A percentile compares a stretch with the other conserved stretches of the same genome.
phyloP scores from a whole-genome alignment of 495 filamentous ascomycete genomes.

The Chaetomium cochliodes region DNA sequence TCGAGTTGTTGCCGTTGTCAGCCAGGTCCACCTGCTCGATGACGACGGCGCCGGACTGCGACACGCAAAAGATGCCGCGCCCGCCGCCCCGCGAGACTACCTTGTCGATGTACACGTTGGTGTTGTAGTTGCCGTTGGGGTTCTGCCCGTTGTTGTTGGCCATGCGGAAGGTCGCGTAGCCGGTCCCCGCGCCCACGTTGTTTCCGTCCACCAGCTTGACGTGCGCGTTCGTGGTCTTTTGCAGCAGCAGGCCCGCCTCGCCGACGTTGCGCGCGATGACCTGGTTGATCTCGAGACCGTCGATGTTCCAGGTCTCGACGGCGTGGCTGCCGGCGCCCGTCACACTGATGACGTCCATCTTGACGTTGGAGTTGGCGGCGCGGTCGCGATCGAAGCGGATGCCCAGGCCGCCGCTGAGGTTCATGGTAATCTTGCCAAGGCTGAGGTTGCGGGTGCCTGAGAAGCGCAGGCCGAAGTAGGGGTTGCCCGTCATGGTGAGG shows the following conservation, averaged over 20 bases:
- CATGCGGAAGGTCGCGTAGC: conserved; percentile 49
- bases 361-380: conserved; percentile 45
- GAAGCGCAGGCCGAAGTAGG: conserved; percentile 49
- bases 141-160: conserved; percentile 48
- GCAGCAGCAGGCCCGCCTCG: conserved; percentile 47
- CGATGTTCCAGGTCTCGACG: conserved; percentile 51
- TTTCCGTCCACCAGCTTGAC: conserved; percentile 48
- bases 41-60: conserved; percentile 43
- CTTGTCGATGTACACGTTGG: conserved; percentile 46
- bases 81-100: conserved; percentile 49
- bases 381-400: conserved; percentile 50
- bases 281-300: conserved; percentile 41
- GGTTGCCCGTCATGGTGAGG: conserved; percentile 48
- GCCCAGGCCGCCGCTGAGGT: conserved; percentile 46
- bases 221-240: conserved; percentile 43
- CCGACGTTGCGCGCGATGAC: conserved; percentile 47
- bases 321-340: conserved; percentile 46
- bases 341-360: conserved; percentile 45
- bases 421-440: conserved; percentile 46
- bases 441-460: conserved; percentile 41
- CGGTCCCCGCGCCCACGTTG: conserved; percentile 44
- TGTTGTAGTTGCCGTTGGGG: conserved; percentile 40
- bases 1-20: conserved; percentile 48
- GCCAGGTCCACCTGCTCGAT: conserved; percentile 43
- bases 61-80: conserved; percentile 50